Conservation (phyloP, 768 basidiomycete species). For the Nidularia pulvinata region DNA sequence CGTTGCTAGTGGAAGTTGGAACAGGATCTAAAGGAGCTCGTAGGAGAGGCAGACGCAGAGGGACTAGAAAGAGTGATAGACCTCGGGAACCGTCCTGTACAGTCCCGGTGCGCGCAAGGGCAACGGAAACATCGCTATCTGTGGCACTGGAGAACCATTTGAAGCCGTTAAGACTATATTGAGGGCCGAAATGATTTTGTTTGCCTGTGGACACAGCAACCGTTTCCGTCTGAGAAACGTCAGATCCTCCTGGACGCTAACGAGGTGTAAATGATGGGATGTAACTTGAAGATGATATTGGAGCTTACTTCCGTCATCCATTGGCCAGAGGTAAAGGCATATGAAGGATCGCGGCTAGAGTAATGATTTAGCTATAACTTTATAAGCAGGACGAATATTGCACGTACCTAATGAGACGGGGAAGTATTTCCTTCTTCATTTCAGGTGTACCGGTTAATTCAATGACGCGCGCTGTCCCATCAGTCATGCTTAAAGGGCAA, state of each 20-base stretch:
- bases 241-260: slow-evolving; percentile 73
- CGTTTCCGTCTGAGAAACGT: slow-evolving; percentile 76
- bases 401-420: slow-evolving; percentile 59
- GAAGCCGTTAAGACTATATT: slow-evolving; percentile 65
- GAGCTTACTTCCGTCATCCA: slow-evolving; percentile 77
- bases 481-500: slow-evolving; percentile 81
- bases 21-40: slow-evolving; percentile 33
- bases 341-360: slow-evolving; percentile 55
- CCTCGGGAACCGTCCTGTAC: slow-evolving; percentile 54
- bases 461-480: slow-evolving; percentile 73
- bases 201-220: slow-evolving; percentile 39
- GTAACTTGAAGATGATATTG: slow-evolving; percentile 25
- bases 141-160: slow-evolving; percentile 90
- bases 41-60: slow-evolving; percentile 57
- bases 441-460: slow-evolving; percentile 61
- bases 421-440: slow-evolving; percentile 57
- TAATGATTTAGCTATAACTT: neutral
- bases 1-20: slow-evolving; percentile 55
- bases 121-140: slow-evolving; percentile 71
- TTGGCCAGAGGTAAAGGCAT: slow-evolving; percentile 74
- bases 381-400: neutral
- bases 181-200: slow-evolving; percentile 38
- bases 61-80: slow-evolving; percentile 76
- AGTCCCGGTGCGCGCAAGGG: slow-evolving; percentile 71
- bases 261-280: slow-evolving; percentile 25